Evolutionary conservation across 2,329 filamentous ascomycete species (phyloP).

Genomic region (Ophiobolus disseminans): DNA sequence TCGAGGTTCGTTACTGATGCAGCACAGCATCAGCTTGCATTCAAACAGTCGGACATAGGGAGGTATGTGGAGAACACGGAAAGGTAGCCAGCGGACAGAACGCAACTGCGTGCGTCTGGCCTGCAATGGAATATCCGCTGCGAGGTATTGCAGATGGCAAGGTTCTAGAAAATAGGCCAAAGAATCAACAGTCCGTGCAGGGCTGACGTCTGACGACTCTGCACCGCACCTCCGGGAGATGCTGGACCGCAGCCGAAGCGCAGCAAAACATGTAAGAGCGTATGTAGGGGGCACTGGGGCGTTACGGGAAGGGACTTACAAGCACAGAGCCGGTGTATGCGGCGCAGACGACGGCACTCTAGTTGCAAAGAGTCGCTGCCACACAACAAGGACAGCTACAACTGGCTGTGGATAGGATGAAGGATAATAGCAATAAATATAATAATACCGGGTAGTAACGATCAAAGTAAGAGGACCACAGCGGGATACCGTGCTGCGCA

Average conservation of each 20-base stretch:
- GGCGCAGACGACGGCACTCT: slow-evolving; percentile 39
- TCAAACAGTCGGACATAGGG: slow-evolving; percentile 41
- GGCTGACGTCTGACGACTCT: slow-evolving; percentile 45
- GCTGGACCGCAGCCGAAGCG: slow-evolving; percentile 43
- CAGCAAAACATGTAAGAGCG: slow-evolving; percentile 36
- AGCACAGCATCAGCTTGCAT: slow-evolving; percentile 41
- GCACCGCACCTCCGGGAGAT: slow-evolving; percentile 42
- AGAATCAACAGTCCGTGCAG: slow-evolving; percentile 49
- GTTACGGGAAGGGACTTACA: slow-evolving; percentile 37
- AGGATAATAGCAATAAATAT: slow-evolving; percentile 42
- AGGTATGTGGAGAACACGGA: slow-evolving; percentile 35
- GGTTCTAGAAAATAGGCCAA: slow-evolving; percentile 43
- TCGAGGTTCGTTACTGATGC: slow-evolving; percentile 36
- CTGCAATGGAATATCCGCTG: slow-evolving; percentile 41
- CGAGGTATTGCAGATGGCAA: slow-evolving; percentile 44
- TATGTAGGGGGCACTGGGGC: slow-evolving; percentile 22
- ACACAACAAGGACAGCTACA: slow-evolving; percentile 28
- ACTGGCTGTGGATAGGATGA: slow-evolving; percentile 30
- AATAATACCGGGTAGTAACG: slow-evolving; percentile 37
- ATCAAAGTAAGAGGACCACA: slow-evolving; percentile 31
- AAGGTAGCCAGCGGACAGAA: slow-evolving; percentile 36
- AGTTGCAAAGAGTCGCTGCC: slow-evolving; percentile 33
- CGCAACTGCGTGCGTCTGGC: slow-evolving; percentile 44
- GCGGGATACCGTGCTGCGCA: slow-evolving; percentile 36
- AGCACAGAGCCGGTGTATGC: slow-evolving; percentile 35